Evolutionary conservation across 345 rosid genomes (phyloP), one percentile per base, ranked within the genome.

Genomic region (Psidium guajava): DNA sequence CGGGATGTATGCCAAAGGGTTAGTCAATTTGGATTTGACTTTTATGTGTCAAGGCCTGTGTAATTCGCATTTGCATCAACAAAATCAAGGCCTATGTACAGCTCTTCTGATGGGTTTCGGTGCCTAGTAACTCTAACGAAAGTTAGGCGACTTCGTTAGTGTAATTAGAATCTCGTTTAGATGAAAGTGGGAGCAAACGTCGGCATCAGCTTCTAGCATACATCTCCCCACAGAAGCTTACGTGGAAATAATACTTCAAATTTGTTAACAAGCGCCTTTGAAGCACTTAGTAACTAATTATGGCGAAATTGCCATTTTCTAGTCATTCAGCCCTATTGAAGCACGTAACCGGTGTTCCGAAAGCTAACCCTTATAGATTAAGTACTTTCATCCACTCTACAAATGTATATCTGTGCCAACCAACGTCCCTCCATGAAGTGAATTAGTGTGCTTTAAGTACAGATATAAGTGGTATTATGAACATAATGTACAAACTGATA

Each of bases 401-500:
- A 9, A 9, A 2, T 8, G 47, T 18, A 4, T 18, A 69, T 69
- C 20, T 24, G 13, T 36, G 80, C 80, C 80, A 40, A 69, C 40
- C 80, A 69, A 69, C 18, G 22, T 0, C 44, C 57, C 24, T 54
- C 80, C 80, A 18, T 36, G 80, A 40, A 69, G 22, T 11, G 22
- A 36, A 22, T 36, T 47, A 69, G 36, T 18, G 80, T 36, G 80
- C 80, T 69, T 32, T 2, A 0, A 36, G 80, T 36, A 18, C 47
- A 69, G 6, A 69, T 69, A 64, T 18, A 9, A 36, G 18, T 56
- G 44, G 5, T 40, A 52, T 82, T 42, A 24, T 58, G 64, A 47
- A 73, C 49, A 85, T 61, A 80, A 25, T 92, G 91, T 93, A 89
- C 94, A 95, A 86, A 88, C 80, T 89, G 88, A 90, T 83, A 84